Evolutionary conservation across 192 early-diverging fungal species (phyloP).

Genomic region (Coemansia pectinata): DNA sequence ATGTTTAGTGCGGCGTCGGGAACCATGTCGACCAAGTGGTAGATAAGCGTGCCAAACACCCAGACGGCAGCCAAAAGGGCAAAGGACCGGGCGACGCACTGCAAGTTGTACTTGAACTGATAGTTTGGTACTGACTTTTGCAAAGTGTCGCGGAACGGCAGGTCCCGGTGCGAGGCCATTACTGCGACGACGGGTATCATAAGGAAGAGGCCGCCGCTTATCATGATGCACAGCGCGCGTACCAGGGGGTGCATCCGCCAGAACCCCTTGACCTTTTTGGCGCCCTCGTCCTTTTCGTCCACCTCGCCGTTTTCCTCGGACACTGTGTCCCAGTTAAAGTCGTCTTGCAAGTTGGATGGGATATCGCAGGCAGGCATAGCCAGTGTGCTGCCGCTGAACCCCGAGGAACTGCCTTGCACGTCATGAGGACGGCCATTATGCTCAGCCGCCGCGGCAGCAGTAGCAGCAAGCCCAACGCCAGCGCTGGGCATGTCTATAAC

Average conservation of each 20-base stretch:
- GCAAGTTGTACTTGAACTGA: constrained; percentile 35
- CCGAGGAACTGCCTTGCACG: constrained; percentile 7
- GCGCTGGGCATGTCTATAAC: constrained; percentile 44
- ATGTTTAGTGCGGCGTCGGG: constrained; percentile 58
- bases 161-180: constrained; percentile 40
- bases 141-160: constrained; percentile 32
- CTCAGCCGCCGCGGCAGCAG: background rate
- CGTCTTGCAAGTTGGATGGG: constrained; percentile 40
- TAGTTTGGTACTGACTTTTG: constrained; percentile 1
- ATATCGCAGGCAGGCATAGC: constrained; percentile 41
- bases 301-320: constrained; percentile 18
- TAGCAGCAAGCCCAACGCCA: constrained; percentile 12
- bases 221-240: constrained; percentile 58
- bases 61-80: constrained; percentile 53
- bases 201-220: constrained; percentile 55
- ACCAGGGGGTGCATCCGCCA: constrained; percentile 62
- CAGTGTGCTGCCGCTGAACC: constrained; percentile 31
- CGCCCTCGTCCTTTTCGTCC: constrained; percentile 35
- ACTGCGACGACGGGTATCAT: constrained; percentile 58
- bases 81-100: constrained; percentile 51
- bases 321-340: constrained; percentile 53
- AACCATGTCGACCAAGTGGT: constrained; percentile 60
- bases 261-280: constrained; percentile 29
- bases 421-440: constrained; percentile 4
- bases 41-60: constrained; percentile 55